Percentiles rank a stretch among this genome's conserved stretches.
Evolutionary conservation across 768 basidiomycete species (phyloP).

Genomic region (Ephemerocybe angulata): DNA sequence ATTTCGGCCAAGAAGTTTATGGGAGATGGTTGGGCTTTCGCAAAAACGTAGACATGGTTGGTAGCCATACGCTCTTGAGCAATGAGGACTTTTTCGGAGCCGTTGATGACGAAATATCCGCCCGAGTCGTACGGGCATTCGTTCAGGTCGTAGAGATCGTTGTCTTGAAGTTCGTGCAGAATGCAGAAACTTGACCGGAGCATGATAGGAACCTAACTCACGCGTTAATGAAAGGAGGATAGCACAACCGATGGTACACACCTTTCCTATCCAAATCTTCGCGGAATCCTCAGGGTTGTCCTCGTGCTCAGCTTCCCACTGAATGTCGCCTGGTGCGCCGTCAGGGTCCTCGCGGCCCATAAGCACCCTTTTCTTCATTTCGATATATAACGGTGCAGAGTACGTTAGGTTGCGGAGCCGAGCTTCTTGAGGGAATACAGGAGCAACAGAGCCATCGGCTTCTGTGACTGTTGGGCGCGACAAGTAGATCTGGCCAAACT

Average conservation of each 20-base stretch:
- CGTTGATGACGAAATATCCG: constrained; percentile 99
- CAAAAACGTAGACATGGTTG: constrained; percentile 98
- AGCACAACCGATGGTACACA: constrained; percentile 28
- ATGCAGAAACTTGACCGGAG: constrained; percentile 94
- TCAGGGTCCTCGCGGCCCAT: constrained; percentile 79
- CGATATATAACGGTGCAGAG: constrained; percentile 91
- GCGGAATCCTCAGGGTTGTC: constrained; percentile 60
- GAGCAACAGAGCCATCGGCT: constrained; percentile 89
- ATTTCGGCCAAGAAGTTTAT: constrained; percentile 96
- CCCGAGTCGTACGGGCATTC: constrained; percentile 99
- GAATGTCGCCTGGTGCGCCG: constrained; percentile 74
- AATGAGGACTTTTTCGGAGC: constrained; percentile 99
- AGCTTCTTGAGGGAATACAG: constrained; percentile 96
- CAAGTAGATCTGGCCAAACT: constrained; percentile 96
- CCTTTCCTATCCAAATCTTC: constrained; percentile 96
- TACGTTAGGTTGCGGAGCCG: constrained; percentile 93
- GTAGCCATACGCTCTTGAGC: constrained; percentile 99
- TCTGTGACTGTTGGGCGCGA: constrained; percentile 94
- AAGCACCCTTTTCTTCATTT: constrained; percentile 86
- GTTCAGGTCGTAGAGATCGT: constrained; percentile 85
- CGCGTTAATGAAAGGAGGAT: background rate
- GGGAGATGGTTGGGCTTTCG: constrained; percentile 94
- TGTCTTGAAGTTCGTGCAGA: constrained; percentile 71
- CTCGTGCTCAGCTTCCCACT: constrained; percentile 72
- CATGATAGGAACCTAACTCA: constrained; percentile 90